These are phyloP conservation scores for Boechera retrofracta DNA, from an alignment of 345 rosid species.

Conservation along the genomic window DNA sequence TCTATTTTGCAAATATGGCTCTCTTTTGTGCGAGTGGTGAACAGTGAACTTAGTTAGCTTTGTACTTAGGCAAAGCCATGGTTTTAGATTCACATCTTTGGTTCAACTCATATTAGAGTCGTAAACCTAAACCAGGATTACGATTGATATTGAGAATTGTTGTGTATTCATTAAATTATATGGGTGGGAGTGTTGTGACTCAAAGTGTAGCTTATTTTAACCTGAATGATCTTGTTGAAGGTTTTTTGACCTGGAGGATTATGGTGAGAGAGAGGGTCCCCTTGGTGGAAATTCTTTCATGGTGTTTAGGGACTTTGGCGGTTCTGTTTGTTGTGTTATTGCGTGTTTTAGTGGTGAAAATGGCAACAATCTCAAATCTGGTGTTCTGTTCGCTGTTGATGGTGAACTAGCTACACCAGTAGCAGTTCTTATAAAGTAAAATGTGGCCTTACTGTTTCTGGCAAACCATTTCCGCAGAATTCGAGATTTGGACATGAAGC, in stretches of 20 bases:
- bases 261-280: slow-evolving; percentile 86
- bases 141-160: background rate
- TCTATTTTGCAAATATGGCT: background rate
- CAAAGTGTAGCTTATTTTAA: slow-evolving; percentile 54
- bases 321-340: slow-evolving; percentile 57
- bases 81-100: background rate
- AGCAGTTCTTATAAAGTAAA: slow-evolving; percentile 61
- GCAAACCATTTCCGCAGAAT: slow-evolving; percentile 89
- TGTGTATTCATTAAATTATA: slow-evolving; percentile 14
- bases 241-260: slow-evolving; percentile 90
- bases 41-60: background rate
- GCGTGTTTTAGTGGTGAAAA: slow-evolving; percentile 71
- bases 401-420: slow-evolving; percentile 60
- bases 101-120: background rate
- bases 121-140: background rate
- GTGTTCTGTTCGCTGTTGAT: slow-evolving; percentile 85
- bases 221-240: slow-evolving; percentile 95
- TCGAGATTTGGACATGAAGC: slow-evolving; percentile 97
- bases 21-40: background rate
- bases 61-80: background rate
- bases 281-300: slow-evolving; percentile 56
- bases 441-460: slow-evolving; percentile 96
- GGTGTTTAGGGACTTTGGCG: slow-evolving; percentile 40
- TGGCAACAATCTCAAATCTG: slow-evolving; percentile 84
- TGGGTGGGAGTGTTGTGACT: slow-evolving; percentile 37